Conservation (phyloP, 2,329 filamentous ascomycete genomes). For the Ilyonectria robusta region DNA sequence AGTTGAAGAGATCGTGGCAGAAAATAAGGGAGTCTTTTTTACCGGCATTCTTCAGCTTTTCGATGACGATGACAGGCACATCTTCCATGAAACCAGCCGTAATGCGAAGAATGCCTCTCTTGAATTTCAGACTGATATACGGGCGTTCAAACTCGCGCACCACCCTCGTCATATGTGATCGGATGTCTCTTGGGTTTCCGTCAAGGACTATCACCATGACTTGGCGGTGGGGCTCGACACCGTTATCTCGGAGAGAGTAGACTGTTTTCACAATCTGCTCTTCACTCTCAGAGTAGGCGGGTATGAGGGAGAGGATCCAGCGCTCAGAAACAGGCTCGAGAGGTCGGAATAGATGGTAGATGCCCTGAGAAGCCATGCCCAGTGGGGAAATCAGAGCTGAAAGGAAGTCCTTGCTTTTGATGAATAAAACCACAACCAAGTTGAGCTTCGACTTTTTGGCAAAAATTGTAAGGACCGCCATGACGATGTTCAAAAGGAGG, state of each 20-base stretch:
- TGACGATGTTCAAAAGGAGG: constrained; percentile 35
- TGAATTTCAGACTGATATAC: constrained; percentile 41
- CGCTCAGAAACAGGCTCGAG: constrained; percentile 13
- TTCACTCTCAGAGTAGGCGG: constrained; percentile 43
- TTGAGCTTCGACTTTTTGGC: constrained; percentile 38
- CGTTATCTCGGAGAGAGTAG: constrained; percentile 40
- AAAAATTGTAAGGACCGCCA: constrained; percentile 34
- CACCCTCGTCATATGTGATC: constrained; percentile 39
- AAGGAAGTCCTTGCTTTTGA: constrained; percentile 44
- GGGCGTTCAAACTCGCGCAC: constrained; percentile 34
- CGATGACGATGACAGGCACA: constrained; percentile 41
- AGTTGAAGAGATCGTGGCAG: constrained; percentile 42
- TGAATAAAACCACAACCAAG: constrained; percentile 33
- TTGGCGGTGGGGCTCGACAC: constrained; percentile 40
- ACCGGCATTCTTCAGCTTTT: constrained; percentile 42
- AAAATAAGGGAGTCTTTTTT: constrained; percentile 42
- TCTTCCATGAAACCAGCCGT: constrained; percentile 41
- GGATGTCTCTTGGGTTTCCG: constrained; percentile 38
- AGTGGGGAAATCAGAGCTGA: constrained; percentile 36
- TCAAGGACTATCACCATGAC: constrained; percentile 42
- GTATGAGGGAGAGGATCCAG: constrained; percentile 42
- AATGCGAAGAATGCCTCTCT: constrained; percentile 34
- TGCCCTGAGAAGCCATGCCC: constrained; percentile 20
- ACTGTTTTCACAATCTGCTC: constrained; percentile 45
- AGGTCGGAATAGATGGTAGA: constrained; percentile 27